These are phyloP conservation scores for Kwoniella sp. DNA, from an alignment of 768 basidiomycete genomes.

Conservation along the genomic window DNA sequence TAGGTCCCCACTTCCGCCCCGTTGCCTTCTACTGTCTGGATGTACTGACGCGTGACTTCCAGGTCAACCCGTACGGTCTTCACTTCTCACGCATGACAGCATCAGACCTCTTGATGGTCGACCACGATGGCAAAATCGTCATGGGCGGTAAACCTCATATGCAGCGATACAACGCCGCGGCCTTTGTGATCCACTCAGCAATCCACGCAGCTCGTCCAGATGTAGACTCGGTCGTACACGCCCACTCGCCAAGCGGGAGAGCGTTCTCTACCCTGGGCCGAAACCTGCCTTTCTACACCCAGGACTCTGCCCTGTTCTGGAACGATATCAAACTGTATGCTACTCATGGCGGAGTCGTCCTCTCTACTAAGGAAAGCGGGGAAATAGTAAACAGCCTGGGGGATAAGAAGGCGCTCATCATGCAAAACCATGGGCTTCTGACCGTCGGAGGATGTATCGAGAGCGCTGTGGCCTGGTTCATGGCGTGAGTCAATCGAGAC, in stretches of 20 bases:
- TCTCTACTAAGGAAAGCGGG: slow-evolving; percentile 59
- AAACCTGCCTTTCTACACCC: slow-evolving; percentile 33
- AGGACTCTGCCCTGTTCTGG: slow-evolving; percentile 36
- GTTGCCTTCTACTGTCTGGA: no score
- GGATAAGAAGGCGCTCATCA: slow-evolving; percentile 41
- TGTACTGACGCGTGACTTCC: no score
- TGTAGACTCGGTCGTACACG: slow-evolving; percentile 60
- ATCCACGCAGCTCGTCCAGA: slow-evolving; percentile 62
- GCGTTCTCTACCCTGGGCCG: slow-evolving; percentile 61
- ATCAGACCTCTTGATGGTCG: slow-evolving; percentile 59
- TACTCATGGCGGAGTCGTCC: slow-evolving; percentile 61
- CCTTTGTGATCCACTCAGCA: slow-evolving; percentile 59
- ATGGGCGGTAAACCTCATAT: slow-evolving; percentile 53
- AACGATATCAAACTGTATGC: slow-evolving; percentile 55
- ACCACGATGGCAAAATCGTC: slow-evolving; percentile 56
- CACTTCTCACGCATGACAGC: slow-evolving; percentile 61
- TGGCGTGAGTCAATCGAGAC: slow-evolving; percentile 22
- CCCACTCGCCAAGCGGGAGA: slow-evolving; percentile 61
- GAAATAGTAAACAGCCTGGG: slow-evolving; percentile 57
- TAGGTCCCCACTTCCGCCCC: neutral
- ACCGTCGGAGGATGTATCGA: slow-evolving; percentile 43
- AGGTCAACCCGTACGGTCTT: slow-evolving; percentile 54
- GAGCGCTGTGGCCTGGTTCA: slow-evolving; percentile 35
- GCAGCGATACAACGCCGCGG: slow-evolving; percentile 57
- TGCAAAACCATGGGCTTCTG: slow-evolving; percentile 50